Evolutionary conservation across 2,329 filamentous ascomycete genomes (phyloP), one percentile per base, ranked within the genome.

Genomic region (Exophiala oligosperma): DNA sequence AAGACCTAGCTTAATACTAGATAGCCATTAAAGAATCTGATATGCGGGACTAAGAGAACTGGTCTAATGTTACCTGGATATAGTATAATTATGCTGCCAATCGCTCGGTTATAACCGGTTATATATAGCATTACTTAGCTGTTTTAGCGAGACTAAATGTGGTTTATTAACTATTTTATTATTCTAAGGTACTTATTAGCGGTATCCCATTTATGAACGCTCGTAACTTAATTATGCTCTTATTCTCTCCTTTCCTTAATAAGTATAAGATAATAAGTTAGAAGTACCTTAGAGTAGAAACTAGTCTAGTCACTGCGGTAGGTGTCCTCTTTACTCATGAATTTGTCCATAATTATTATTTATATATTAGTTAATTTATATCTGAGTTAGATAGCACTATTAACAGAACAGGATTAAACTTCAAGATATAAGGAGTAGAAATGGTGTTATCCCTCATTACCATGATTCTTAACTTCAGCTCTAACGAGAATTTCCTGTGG

Each of bases 11-110:
- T 0, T 80, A 92, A 21, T 97, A 95, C 67, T 80, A 88, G 2
- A 97, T 97, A 91, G 91, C 92, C 0, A 92, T 97, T 47, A 92
- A 97, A 70, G 89, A 96, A 41, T 84, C 89, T 28, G 88, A 94
- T 61, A 80, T 89, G 21, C 75, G 82, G 1, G 89, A 93, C 56
- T 79, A 89, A 1, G 90, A 96, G 49, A 83, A 86, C 0, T 97
- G 93, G 93, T 90, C 89, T 0, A 81, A 82, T 0, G 90, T 96
- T 0, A 88, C 89, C 0, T 79, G 87, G 0, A 86, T 87, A 41
- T 97, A 92, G 94, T 97, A 95, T 64, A 86, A 83, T 2, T 88
- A 89, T 65, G 90, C 91, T 0, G 89, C 90, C 0, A 89, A 96
- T 64, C 87, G 86, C 29, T 84, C 85, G 0, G 91, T 92, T 0